Evolutionary conservation across 306 rosid genomes (phyloP), one percentile per base, ranked within the genome.

Genomic region (Fagus sylvatica): DNA sequence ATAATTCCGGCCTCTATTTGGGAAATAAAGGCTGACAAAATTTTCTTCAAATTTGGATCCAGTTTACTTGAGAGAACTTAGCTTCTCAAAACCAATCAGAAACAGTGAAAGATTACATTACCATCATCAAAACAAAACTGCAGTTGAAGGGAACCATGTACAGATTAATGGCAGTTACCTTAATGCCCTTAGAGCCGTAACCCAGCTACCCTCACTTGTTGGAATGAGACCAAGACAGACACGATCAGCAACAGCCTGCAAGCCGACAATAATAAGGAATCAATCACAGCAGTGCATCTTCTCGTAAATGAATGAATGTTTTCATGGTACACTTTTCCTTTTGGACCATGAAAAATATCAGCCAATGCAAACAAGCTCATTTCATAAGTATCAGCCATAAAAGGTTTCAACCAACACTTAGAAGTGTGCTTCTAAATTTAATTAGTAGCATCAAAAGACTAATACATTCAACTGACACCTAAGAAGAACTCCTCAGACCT

Each of bases 191-290:
- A 91, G 94, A 64, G 97, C 97, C 53, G 96, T 93, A 53, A 74
- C 84, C 99, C 99, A 95, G 85, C 97, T 89, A 65, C 85, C 83
- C 81, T 90, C 96, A 76, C 99, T 91, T 53, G 97, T 85, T 64
- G 97, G 99, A 84, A 95, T 69, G 82, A 93, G 99, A 86, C 97
- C 99, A 15, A 95, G 97, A 85, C 96, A 93, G 61, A 90, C 98
- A 74, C 97, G 93, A 84, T 95, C 88, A 80, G 98, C 97, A 71
- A 95, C 90, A 71, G 89, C 83, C 96, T 91, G 90, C 10, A 74
- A 62, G 69, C 76, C 69, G 36, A 81, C 69, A 76, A 81, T 19
- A 72, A 75, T 71, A 61, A 69, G 54, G 34, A 19, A 39, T 70
- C n/a, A 43, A 71, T 33, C 15, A 46, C 71, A 54, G 12, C 61